Percentiles rank a stretch among this genome's conserved stretches.
Evolutionary conservation across 768 basidiomycete species (phyloP).

Genomic region (Psilocybe cyanescens): DNA sequence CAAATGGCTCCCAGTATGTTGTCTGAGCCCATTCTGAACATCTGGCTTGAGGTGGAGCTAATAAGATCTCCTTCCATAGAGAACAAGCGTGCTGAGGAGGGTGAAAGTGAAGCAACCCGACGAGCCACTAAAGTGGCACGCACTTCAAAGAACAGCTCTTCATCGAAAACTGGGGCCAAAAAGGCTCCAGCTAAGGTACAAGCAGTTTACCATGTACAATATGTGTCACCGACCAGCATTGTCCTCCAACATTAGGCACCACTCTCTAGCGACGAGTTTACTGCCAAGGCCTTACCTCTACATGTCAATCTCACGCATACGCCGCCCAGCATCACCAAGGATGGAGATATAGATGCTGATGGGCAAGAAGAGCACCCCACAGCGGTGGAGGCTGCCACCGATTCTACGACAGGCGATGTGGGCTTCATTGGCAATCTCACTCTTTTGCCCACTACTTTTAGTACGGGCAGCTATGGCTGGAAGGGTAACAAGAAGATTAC

Average conservation of each 20-base stretch:
- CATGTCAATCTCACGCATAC: constrained; percentile 73
- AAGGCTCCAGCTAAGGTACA: constrained; percentile 46
- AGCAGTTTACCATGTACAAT: constrained; percentile 7
- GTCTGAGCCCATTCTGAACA: neutral
- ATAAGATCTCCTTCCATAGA: neutral
- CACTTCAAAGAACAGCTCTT: constrained; percentile 14
- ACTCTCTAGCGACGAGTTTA: constrained; percentile 57
- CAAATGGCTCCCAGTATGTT: constrained; percentile 13
- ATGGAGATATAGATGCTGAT: constrained; percentile 15
- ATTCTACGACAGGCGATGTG: constrained; percentile 57
- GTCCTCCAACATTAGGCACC: constrained; percentile 36
- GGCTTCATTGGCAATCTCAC: constrained; percentile 63
- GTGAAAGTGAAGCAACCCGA: constrained; percentile 2
- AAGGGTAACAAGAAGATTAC: constrained; percentile 72
- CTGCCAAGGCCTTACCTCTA: constrained; percentile 67
- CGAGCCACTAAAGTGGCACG: constrained; percentile 18
- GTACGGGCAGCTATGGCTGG: constrained; percentile 85
- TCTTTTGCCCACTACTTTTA: constrained; percentile 62
- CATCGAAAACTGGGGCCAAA: constrained; percentile 13
- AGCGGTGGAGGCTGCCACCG: neutral
- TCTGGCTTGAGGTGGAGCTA: neutral
- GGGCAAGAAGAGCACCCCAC: constrained; percentile 15
- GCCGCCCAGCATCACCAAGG: constrained; percentile 42
- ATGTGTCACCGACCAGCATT: constrained; percentile 6
- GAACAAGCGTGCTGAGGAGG: constrained; percentile 20